Evolutionary conservation across 1,284 basidiomycete genomes (phyloP), one percentile per base, ranked within the genome.

Genomic region (Tylopilus sp.): DNA sequence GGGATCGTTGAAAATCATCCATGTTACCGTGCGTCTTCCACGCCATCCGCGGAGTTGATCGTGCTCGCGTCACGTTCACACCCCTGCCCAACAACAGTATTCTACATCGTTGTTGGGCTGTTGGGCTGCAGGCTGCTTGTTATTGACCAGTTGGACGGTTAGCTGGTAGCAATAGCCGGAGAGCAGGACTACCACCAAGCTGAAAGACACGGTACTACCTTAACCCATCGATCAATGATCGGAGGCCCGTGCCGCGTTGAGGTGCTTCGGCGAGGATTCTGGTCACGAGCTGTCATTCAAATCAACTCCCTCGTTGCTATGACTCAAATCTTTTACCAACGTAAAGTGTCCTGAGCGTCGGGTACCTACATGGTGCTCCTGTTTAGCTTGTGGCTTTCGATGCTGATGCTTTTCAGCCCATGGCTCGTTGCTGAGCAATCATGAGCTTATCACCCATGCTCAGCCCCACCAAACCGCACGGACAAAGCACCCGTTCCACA

Each of bases 1-100:
- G 87, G 86, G 73, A 78, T 36, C 42, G 38, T 25, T 66, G 59
- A 45, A 33, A n/a, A n/a, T n/a, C 38, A 28, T 30, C 39, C 28
- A 34, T 25, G 39, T 48, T 26, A 46, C 46, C 33, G 15, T 37
- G 29, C 37, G 40, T 36, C 25, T 6, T 25, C 44, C 45, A 46
- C 36, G 36, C 28, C 15, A 33, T 51, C 58, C 62, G 61, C 55
- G 33, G 33, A 34, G 33, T 16, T n/a, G n/a, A n/a, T n/a, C n/a
- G n/a, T n/a, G n/a, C n/a, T n/a, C n/a, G n/a, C n/a, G n/a, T n/a
- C n/a, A n/a, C n/a, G n/a, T n/a, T n/a, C n/a, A n/a, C n/a, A n/a
- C n/a, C n/a, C n/a, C n/a, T n/a, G n/a, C n/a, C n/a, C n/a, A n/a
- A n/a, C n/a, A n/a, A n/a, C n/a, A n/a, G n/a, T n/a, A n/a, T n/a